Evolutionary conservation across 1,284 basidiomycete species (phyloP), one percentile per base, ranked within the genome.

Genomic region (Irpex sp.): DNA sequence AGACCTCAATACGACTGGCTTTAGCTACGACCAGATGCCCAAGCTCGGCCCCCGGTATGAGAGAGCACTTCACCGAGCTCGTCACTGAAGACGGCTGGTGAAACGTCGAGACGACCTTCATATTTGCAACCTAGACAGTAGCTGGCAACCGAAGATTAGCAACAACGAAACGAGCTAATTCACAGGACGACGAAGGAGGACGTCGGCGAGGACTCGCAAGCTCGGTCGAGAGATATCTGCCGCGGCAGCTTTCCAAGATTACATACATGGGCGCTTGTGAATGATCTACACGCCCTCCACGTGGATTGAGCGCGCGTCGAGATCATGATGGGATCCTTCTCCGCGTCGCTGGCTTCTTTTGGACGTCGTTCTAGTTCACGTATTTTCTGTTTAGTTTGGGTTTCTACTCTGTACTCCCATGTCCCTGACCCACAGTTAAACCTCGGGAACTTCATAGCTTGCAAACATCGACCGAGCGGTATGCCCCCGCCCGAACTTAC

Each of bases 101-200:
- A 69, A 90, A 89, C 7, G 89, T 90, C 13, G 85, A 81, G 36
- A 90, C 80, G 63, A 90, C 76, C 74, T 86, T 89, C 89, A 91
- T 90, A 58, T 5, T 35, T 39, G 36, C 31, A 51, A 17, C 49
- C 17, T 26, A 17, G 43, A 33, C 31, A 6, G 6, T 33, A 33
- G 31, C 31, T 33, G 1, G 6, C 31, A 33, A 33, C 31, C 5
- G 6, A 6, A 33, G 5, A 33, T 33, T 33, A 33, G 31, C 31
- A 6, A 33, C 31, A 33, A 33, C 31, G 31, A 33, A 33, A 6
- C 5, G 31, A 33, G 31, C 31, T 33, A 1, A 33, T 33, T 33
- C 5, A 6, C 5, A 33, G 6, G 11, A 46, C 39, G 39, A 46
- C 11, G 39, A 46, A 15, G 11, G 39, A 46, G 39, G 39, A 13